These are phyloP conservation scores for Penicillium sp. DNA, from an alignment of 2,329 filamentous ascomycete genomes.

Conservation along the genomic window DNA sequence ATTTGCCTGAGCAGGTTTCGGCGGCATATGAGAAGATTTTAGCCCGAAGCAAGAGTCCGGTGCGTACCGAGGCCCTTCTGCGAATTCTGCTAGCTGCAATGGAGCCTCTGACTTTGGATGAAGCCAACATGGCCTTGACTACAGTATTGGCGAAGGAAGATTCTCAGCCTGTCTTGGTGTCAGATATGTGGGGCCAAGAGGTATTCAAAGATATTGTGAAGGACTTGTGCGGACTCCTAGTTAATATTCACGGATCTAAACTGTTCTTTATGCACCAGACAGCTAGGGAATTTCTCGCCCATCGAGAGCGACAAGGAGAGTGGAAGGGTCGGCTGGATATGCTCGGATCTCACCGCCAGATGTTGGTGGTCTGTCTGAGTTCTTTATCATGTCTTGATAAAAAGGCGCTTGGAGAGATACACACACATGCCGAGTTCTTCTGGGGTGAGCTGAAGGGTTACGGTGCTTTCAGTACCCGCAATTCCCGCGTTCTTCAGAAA, in stretches of 20 bases:
- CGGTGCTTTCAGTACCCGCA: not conserved
- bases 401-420: not conserved
- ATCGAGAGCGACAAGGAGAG: not conserved
- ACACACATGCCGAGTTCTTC: not conserved
- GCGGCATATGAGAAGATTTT: slow-evolving; percentile 3
- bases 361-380: not conserved
- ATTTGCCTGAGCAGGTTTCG: not conserved
- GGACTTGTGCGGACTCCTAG: not conserved
- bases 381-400: not conserved
- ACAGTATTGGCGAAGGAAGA: not conserved
- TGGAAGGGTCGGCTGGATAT: not conserved
- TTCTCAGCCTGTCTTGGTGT: not conserved
- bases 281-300: not conserved
- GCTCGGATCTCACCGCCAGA: not conserved
- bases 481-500: not conserved
- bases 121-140: not conserved
- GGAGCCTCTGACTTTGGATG: not conserved
- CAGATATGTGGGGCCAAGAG: not conserved
- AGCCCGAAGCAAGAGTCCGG: not conserved
- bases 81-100: not conserved
- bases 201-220: not conserved
- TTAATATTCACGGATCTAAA: not conserved
- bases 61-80: not conserved
- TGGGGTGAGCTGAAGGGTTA: not conserved
- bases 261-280: not conserved